These are phyloP conservation scores for Chlorencoelia australis DNA, from an alignment of 2,329 filamentous ascomycete genomes.

Conservation along the genomic window DNA sequence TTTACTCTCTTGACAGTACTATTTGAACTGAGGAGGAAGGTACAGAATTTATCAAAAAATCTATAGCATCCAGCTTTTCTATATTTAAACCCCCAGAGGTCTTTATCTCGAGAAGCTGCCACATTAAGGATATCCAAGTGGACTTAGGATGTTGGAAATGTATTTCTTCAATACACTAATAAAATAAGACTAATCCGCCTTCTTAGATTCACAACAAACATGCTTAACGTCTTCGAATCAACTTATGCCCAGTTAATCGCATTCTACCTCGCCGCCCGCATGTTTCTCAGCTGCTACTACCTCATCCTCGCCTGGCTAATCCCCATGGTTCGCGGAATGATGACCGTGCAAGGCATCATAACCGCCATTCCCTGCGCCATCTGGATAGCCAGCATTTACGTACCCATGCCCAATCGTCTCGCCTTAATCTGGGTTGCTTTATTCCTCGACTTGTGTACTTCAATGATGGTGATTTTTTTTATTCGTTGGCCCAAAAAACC, in stretches of 20 bases:
- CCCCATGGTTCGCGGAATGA: conserved; percentile 47
- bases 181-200: conserved; percentile 1
- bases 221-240: conserved; percentile 43
- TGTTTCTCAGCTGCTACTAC: conserved; percentile 42
- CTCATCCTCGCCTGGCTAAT: conserved; percentile 37
- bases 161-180: background rate
- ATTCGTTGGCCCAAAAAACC: conserved; percentile 26
- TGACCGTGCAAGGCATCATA: conserved; percentile 38
- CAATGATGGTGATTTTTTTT: conserved; percentile 33
- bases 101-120: too few relatives aligned
- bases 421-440: conserved; percentile 48
- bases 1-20: background rate
- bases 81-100: too few relatives aligned
- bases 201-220: conserved; percentile 48
- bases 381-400: conserved; percentile 51
- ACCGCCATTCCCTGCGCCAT: conserved; percentile 39
- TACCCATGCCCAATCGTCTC: conserved; percentile 43
- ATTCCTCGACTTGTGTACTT: conserved; percentile 41
- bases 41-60: too few relatives aligned
- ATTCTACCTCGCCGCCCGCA: conserved; percentile 49
- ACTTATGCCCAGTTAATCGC: conserved; percentile 49
- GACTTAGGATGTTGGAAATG: background rate
- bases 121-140: too few relatives aligned
- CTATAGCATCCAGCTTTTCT: too few relatives aligned
- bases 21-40: too few relatives aligned